Base-by-base conservation (phyloP, 352 stramenopile genomes). In the Phytophthora ohioensis region DNA sequence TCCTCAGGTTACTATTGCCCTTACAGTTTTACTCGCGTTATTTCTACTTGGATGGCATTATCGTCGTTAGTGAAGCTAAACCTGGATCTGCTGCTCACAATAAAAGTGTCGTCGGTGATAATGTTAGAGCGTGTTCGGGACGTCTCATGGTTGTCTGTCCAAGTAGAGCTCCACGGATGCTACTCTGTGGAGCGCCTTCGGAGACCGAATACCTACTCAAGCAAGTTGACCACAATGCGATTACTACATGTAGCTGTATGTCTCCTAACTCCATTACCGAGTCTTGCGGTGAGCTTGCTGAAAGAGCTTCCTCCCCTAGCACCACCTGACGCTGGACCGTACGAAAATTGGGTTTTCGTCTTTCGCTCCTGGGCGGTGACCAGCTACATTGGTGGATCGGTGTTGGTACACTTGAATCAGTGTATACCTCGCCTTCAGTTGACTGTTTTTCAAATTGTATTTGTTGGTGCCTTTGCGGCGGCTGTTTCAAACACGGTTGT, bases 91-190 rank as follows among this genome's bases (percentile, higher is more conserved):
- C 21, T 27, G 21, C 21, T 27, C 21, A 27, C 21, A 27, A 27
- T 27, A 27, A 27, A 27, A 27, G 21, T 2, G 21, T 27, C 21
- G 21, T n/a, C 13, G 13, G 39, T 45, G 1, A 7, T 13, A 35
- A 41, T 57, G 35, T 32, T 12, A 11, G 57, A 47, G 45, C 45
- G 11, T 30, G 7, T 64, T 47, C 34, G 32, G 35, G n/a, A 55
- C 27, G 36, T 15, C 17, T 58, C 36, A 8, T 65, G 57, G 47
- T 34, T 59, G 21, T 56, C 52, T 34, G 54, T 54, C 6, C 49
- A 79, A 59, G 67, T 73, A 0, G 68, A 76, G 43, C 64, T 80
- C 8, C 55, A 75, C 15, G 68, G 73, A 1, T 65, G 59, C 30
- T 80, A 76, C 57, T 80, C 73, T 12, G 42, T 68, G 13, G 35